Evolutionary conservation across 495 filamentous ascomycete genomes (phyloP).

Genomic region (Lepidopterella palustris): DNA sequence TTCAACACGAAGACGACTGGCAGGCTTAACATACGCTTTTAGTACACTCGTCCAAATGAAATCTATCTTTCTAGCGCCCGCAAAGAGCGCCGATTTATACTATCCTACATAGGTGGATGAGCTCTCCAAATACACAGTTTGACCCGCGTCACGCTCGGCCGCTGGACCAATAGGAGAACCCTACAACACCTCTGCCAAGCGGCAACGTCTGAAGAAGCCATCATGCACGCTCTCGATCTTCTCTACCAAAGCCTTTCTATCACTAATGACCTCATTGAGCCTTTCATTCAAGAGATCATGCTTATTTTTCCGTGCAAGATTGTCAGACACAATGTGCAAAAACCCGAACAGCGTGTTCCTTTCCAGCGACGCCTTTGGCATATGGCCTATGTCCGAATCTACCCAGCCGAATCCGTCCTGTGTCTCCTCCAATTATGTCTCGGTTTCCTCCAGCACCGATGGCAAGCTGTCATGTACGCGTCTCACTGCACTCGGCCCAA

Average conservation of each 20-base stretch:
- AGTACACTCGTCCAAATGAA: no score
- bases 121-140: no score
- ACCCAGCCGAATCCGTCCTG: slow-evolving; percentile 4
- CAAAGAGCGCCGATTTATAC: no score
- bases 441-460: slow-evolving; percentile 9
- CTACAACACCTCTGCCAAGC: no score
- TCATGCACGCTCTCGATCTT: not conserved
- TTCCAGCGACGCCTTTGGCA: slow-evolving; percentile 18
- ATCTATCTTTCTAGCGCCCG: no score
- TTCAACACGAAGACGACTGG: no score
- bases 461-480: not conserved
- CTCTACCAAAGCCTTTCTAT: not conserved
- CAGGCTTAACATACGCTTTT: no score
- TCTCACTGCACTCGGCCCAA: not conserved
- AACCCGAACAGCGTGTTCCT: slow-evolving; percentile 6
- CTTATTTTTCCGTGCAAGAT: slow-evolving; percentile 8
- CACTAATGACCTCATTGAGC: not conserved
- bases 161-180: no score
- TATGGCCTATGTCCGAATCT: slow-evolving; percentile 15
- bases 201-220: no score
- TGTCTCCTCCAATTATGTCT: not conserved
- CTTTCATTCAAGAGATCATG: slow-evolving; percentile 12
- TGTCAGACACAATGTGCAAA: slow-evolving; percentile 17
- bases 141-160: no score
- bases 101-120: no score